phyloP scores from a whole-genome alignment of 352 stramenopile species.

The Phytophthora pistaciae region DNA sequence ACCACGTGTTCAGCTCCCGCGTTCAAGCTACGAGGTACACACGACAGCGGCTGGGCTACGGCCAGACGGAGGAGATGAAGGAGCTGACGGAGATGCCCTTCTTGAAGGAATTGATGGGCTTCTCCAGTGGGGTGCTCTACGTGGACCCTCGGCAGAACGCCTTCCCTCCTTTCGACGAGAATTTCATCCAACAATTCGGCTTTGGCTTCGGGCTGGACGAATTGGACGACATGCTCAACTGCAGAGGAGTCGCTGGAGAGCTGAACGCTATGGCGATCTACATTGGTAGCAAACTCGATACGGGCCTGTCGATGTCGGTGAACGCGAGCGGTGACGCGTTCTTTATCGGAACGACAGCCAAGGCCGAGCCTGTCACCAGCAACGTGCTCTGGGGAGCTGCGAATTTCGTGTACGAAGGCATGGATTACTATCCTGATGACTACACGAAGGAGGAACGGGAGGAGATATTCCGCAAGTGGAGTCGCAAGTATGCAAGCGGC shows the following conservation, averaged over 20 bases:
- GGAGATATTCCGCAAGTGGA: slow-evolving; percentile 17
- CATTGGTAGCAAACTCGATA: slow-evolving; percentile 12
- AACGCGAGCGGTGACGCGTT: slow-evolving; percentile 26
- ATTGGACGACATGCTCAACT: slow-evolving; percentile 20
- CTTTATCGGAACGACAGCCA: slow-evolving; percentile 24
- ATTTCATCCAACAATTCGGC: slow-evolving; percentile 13
- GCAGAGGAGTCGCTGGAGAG: slow-evolving; percentile 12
- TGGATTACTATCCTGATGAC: slow-evolving; percentile 26
- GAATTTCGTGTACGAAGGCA: slow-evolving; percentile 27
- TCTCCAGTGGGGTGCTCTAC: slow-evolving; percentile 14
- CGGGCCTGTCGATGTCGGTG: slow-evolving; percentile 16
- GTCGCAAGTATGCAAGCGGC: slow-evolving; percentile 1
- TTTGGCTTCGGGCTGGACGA: slow-evolving; percentile 10
- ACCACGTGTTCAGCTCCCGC: slow-evolving; percentile 20
- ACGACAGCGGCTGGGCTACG: slow-evolving; percentile 13
- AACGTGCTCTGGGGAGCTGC: slow-evolving; percentile 26
- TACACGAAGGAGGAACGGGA: slow-evolving; percentile 16
- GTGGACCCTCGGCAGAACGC: slow-evolving; percentile 17
- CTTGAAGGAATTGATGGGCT: slow-evolving; percentile 14
- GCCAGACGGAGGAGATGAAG: slow-evolving; percentile 16
- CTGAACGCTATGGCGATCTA: slow-evolving; percentile 30
- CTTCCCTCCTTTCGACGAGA: slow-evolving; percentile 13
- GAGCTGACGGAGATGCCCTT: slow-evolving; percentile 29
- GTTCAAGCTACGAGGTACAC: slow-evolving; percentile 13
- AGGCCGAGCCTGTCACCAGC: slow-evolving; percentile 19